Base-by-base conservation (phyloP, 768 basidiomycete species). In the Flagelloscypha sp. region DNA sequence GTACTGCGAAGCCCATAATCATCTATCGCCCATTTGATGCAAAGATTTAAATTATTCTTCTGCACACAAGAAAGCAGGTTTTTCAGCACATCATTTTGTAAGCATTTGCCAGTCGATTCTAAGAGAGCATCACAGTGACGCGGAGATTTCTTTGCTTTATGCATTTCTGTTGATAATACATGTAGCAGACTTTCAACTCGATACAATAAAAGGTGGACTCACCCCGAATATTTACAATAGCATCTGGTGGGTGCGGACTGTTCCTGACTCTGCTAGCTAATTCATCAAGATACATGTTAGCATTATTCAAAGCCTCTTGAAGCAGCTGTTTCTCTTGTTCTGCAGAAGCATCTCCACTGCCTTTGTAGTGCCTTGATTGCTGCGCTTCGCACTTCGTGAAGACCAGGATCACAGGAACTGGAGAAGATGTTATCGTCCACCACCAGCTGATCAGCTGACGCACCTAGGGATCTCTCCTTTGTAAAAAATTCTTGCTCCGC, bases 311-410 rank as follows among this genome's bases (percentile, higher is more conserved):
- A n/a, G n/a, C n/a, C n/a, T n/a, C n/a, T n/a, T n/a, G n/a, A n/a
- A n/a, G n/a, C n/a, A n/a, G n/a, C n/a, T n/a, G n/a, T n/a, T 34
- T 39, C 28, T 41, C 8, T 17, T 41, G 47, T 9, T 46, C 31
- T 33, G 23, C 27, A 32, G 11, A 7, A 50, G 37, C 18, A 34
- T 8, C 9, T 43, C 25, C 23, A 43, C 55, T 35, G 51, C 50
- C 29, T 44, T 33, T 22, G 13, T 24, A 25, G 50, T 34, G 7
- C n/a, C n/a, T n/a, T n/a, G n/a, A n/a, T n/a, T n/a, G n/a, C n/a
- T 59, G 33, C 16, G 45, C 53, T 38, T 65, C 63, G 27, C 55
- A 55, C 34, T 64, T 65, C 1, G 59, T 64, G 41, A 66, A 62
- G 20, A 66, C 29, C 1, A 51, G 53, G 17, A 66, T 47, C 2